Percentiles rank a stretch among this genome's conserved stretches.
Conservation (phyloP, 257 asterid species). For the Solanum sejunctum region DNA sequence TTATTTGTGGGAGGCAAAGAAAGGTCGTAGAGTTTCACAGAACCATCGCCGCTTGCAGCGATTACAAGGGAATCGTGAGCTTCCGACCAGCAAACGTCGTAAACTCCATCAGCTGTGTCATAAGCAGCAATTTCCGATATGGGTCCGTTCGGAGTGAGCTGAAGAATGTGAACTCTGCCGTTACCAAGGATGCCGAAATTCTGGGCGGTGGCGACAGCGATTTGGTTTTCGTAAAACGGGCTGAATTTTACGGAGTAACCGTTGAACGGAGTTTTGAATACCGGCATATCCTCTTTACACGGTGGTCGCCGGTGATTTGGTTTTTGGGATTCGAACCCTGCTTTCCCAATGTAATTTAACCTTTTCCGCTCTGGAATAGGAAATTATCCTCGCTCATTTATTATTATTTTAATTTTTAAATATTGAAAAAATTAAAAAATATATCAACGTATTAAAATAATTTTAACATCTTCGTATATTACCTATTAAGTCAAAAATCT, state of each 20-base stretch:
- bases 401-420: no score
- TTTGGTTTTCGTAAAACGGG: constrained; percentile 73
- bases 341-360: neutral
- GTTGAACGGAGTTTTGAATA: constrained; percentile 70
- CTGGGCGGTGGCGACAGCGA: constrained; percentile 91
- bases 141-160: constrained; percentile 38
- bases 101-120: constrained; percentile 94
- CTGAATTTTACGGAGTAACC: constrained; percentile 94
- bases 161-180: constrained; percentile 90
- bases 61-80: constrained; percentile 84
- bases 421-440: no score
- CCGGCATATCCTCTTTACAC: constrained; percentile 38
- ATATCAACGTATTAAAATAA: no score
- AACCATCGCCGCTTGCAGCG: constrained; percentile 87
- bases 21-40: constrained; percentile 77
- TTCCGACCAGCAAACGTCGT: constrained; percentile 97
- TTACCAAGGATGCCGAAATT: constrained; percentile 95
- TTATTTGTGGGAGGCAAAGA: constrained; percentile 65
- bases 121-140: constrained; percentile 55
- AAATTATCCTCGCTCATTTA: neutral
- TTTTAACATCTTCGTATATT: no score
- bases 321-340: neutral
- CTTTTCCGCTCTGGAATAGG: neutral
- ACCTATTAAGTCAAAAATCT: no score
- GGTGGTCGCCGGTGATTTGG: neutral